A percentile compares a stretch with the other conserved stretches of the same genome.
Conservation (phyloP, 2,329 filamentous ascomycete genomes). For the Nigrospora oryzae region DNA sequence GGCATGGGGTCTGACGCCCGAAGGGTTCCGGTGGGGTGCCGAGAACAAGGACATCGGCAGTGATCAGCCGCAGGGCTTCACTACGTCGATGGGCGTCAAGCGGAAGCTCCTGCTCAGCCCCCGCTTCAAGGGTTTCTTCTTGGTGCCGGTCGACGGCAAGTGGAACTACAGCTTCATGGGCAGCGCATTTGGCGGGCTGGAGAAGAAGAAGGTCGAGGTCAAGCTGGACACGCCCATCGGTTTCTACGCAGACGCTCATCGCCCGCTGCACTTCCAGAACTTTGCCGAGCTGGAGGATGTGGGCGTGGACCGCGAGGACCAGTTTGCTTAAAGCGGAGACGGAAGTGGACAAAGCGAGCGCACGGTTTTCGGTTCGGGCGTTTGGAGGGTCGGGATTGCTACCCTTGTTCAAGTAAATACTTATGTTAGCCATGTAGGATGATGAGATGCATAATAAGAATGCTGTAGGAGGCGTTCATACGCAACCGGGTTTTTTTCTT, state of each 20-base stretch:
- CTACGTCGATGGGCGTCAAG: constrained; percentile 87
- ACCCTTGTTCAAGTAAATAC: too few relatives aligned
- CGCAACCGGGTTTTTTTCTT: too few relatives aligned
- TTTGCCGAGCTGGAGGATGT: constrained; percentile 97
- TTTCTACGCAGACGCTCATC: constrained; percentile 89
- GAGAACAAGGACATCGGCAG: constrained; percentile 91
- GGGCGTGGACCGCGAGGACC: constrained; percentile 87
- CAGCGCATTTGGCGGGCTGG: constrained; percentile 73
- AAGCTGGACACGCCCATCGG: constrained; percentile 85
- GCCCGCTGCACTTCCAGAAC: constrained; percentile 91
- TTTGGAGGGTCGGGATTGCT: too few relatives aligned
- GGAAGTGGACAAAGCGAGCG: neutral
- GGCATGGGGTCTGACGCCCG: constrained; percentile 85
- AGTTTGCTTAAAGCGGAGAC: constrained; percentile 64
- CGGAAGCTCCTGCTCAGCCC: constrained; percentile 89
- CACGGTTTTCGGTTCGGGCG: too few relatives aligned
- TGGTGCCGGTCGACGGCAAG: constrained; percentile 79
- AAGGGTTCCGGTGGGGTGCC: constrained; percentile 93
- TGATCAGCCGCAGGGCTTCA: constrained; percentile 91
- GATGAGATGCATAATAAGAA: too few relatives aligned
- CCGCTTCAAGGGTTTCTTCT: constrained; percentile 90
- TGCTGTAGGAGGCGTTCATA: too few relatives aligned
- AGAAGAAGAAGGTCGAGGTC: constrained; percentile 86
- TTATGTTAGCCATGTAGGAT: too few relatives aligned
- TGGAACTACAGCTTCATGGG: constrained; percentile 99